These are phyloP conservation scores for Botryotinia narcissicola DNA, from an alignment of 2,329 filamentous ascomycete species.

Conservation along the genomic window DNA sequence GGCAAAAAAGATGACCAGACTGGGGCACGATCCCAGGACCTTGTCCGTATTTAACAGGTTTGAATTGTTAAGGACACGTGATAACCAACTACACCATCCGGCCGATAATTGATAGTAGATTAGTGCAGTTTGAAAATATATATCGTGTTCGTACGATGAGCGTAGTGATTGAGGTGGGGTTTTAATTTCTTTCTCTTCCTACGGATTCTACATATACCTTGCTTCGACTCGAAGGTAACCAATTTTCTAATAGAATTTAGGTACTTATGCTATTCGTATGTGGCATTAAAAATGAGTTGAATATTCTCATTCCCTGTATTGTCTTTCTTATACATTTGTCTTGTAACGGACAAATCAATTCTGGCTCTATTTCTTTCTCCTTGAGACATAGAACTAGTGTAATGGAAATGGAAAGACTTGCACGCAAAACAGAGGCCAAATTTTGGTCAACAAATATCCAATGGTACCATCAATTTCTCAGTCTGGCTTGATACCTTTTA, in stretches of 20 bases:
- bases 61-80: slow-evolving; percentile 12
- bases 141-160: accelerated
- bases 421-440: neutral
- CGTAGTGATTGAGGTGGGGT: neutral
- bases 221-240: neutral
- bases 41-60: neutral
- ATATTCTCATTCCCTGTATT: neutral
- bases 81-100: slow-evolving; percentile 20
- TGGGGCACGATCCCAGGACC: slow-evolving; percentile 13
- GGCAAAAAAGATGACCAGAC: neutral
- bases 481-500: neutral
- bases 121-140: accelerated
- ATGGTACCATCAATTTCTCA: neutral
- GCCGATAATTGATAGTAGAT: neutral
- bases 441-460: neutral
- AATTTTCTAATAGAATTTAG: neutral
- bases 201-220: neutral
- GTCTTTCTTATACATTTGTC: neutral
- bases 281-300: neutral
- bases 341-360: neutral
- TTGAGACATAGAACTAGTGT: neutral
- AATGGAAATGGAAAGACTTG: neutral
- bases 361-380: neutral
- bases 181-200: neutral
- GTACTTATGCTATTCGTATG: neutral